These are phyloP conservation scores for Auxenochlorella pyrenoidosa DNA, from an alignment of 139 green algal genomes.

Conservation along the genomic window DNA sequence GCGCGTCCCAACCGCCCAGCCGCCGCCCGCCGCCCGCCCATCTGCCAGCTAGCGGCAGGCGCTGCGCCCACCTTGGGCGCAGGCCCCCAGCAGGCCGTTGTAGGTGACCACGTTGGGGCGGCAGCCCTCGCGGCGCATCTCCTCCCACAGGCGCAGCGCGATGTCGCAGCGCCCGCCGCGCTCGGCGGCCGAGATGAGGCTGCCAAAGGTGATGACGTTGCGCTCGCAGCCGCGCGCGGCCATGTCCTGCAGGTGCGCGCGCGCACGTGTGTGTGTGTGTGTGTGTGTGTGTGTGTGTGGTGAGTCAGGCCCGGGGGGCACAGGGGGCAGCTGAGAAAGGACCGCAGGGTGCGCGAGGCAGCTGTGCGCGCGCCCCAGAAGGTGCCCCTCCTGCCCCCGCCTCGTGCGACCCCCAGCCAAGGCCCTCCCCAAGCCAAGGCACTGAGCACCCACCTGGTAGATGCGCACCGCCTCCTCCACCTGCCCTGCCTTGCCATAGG, in stretches of 20 bases:
- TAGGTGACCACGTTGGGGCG: constrained; percentile 54
- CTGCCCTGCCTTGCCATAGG: constrained; percentile 69
- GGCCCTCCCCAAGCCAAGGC: too few species aligned
- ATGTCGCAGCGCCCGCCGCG: constrained; percentile 29
- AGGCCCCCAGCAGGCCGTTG: constrained; percentile 46
- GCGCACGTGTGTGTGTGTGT: too few species aligned
- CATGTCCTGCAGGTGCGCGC: constrained; percentile 75
- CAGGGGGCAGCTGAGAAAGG: too few species aligned
- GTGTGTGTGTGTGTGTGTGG: too few species aligned
- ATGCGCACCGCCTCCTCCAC: constrained; percentile 65
- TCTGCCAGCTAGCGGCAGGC: background rate
- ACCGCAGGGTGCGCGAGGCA: too few species aligned
- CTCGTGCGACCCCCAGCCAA: too few species aligned
- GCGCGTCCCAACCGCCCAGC: background rate
- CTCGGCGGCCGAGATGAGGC: constrained; percentile 80
- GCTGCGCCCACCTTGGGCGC: constrained; percentile 21
- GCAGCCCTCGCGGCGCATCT: constrained; percentile 43
- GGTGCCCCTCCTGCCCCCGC: too few species aligned
- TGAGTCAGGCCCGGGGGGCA: too few species aligned
- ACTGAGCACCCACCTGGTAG: constrained; percentile 62
- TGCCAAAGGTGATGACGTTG: constrained; percentile 89
- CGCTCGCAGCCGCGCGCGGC: constrained; percentile 60
- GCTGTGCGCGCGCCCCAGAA: too few species aligned
- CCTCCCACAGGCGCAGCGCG: constrained; percentile 43
- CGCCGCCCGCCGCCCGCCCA: constrained; percentile 24